Conservation (phyloP, 2,329 filamentous ascomycete genomes). For the Fusarium sp. region DNA sequence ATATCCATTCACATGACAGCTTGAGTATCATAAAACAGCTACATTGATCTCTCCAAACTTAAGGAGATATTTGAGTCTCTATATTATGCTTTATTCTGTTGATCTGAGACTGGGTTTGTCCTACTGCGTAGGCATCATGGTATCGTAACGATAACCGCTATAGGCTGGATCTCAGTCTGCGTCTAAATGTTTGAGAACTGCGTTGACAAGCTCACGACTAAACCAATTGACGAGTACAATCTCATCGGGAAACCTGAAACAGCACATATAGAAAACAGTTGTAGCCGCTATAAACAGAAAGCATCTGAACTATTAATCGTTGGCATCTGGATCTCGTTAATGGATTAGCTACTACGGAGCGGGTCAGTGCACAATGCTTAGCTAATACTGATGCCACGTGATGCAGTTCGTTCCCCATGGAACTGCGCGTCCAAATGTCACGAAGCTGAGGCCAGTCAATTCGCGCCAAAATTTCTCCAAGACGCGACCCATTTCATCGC, state of each 20-base stretch:
- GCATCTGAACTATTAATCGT: not conserved
- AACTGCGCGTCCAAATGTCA: constrained; percentile 31
- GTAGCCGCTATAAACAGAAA: not conserved
- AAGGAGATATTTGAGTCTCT: not conserved
- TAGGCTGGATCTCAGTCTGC: not conserved
- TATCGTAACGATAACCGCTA: not conserved
- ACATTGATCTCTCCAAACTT: not conserved
- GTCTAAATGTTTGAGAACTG: not conserved
- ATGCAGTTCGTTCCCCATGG: not conserved
- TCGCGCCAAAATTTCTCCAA: constrained; percentile 54
- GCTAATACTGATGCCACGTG: not conserved
- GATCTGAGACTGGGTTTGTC: not conserved
- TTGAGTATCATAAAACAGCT: not conserved
- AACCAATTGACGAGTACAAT: not conserved
- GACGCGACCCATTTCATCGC: constrained; percentile 45
- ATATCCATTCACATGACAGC: constrained; percentile 22
- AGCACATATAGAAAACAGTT: not conserved
- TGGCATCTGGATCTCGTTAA: not conserved
- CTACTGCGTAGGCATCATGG: not conserved
- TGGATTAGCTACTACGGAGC: not conserved
- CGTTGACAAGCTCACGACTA: not conserved
- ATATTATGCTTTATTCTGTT: not conserved
- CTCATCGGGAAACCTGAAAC: not conserved
- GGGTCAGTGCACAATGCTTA: constrained; percentile 7
- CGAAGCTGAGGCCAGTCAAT: constrained; percentile 36